phyloP scores from a whole-genome alignment of 768 basidiomycete genomes.

The Lentinula sp. region DNA sequence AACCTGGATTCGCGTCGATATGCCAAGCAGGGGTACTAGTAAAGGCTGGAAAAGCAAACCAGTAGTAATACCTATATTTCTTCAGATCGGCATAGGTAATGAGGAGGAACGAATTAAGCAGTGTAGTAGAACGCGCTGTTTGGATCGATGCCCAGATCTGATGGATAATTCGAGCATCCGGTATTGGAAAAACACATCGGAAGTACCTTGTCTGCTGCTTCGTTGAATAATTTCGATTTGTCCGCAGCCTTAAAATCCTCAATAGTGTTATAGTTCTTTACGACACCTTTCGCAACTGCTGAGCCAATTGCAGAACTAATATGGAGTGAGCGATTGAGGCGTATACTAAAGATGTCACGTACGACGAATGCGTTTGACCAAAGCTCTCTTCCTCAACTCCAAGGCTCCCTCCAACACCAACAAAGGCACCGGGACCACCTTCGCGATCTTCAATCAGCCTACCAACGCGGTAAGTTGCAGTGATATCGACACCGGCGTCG shows the following conservation, averaged over 20 bases:
- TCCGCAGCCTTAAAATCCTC: constrained; percentile 91
- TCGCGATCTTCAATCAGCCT: constrained; percentile 70
- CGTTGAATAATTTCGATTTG: constrained; percentile 83
- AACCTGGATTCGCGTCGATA: constrained; percentile 51
- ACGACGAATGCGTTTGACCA: constrained; percentile 36
- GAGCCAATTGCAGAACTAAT: constrained; percentile 42
- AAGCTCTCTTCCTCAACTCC: constrained; percentile 64
- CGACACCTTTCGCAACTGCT: constrained; percentile 50
- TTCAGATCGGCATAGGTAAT: constrained; percentile 97
- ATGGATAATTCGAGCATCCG: neutral
- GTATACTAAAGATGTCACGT: constrained; percentile 12
- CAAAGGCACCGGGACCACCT: constrained; percentile 53
- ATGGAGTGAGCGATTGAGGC: constrained; percentile 4
- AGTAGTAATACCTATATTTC: constrained; percentile 97
- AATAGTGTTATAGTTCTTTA: constrained; percentile 97
- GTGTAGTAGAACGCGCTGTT: constrained; percentile 42
- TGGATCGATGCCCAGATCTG: constrained; percentile 70
- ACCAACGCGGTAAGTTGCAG: constrained; percentile 67
- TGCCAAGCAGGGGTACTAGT: constrained; percentile 89
- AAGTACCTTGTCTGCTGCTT: constrained; percentile 59
- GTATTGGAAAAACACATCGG: neutral
- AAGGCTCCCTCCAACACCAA: constrained; percentile 67
- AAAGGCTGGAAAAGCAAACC: constrained; percentile 96
- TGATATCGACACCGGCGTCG: constrained; percentile 59
- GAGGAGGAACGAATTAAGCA: constrained; percentile 75